phyloP scores from a whole-genome alignment of 768 basidiomycete species.

The Boletus insuetus region DNA sequence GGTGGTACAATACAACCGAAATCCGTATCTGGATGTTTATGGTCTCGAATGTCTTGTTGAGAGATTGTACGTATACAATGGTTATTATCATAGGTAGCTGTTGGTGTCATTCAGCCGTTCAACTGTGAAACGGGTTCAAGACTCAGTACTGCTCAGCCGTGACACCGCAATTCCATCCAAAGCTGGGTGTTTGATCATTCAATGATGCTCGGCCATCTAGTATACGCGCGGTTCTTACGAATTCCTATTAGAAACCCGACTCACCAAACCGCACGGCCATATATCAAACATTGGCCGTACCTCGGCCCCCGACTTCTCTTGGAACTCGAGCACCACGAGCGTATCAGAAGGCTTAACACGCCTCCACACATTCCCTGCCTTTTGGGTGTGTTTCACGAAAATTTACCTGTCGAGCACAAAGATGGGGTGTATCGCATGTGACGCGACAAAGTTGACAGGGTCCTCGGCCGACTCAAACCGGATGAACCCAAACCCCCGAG shows the following conservation, averaged over 20 bases:
- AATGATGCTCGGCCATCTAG: too few species aligned
- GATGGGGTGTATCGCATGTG: conserved; percentile 43
- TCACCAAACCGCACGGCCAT: conserved; percentile 32
- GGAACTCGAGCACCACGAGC: conserved; percentile 30
- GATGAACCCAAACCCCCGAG: conserved; percentile 47
- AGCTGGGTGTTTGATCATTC: too few species aligned
- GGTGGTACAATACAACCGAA: too few species aligned
- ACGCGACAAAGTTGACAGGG: conserved; percentile 37
- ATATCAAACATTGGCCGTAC: conserved; percentile 27
- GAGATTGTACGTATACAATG: too few species aligned
- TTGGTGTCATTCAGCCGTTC: too few species aligned
- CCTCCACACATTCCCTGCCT: neutral
- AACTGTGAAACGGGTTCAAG: too few species aligned
- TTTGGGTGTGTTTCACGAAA: conserved; percentile 38
- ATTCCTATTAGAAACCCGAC: neutral
- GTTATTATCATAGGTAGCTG: too few species aligned
- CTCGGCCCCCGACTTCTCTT: conserved; percentile 19
- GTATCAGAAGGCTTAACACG: conserved; percentile 28
- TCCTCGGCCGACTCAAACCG: conserved; percentile 38
- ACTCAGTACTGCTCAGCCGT: too few species aligned
- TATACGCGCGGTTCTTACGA: too few species aligned
- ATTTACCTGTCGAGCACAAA: conserved; percentile 46
- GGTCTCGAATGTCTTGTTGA: too few species aligned
- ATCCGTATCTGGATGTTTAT: too few species aligned
- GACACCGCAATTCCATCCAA: too few species aligned